Base-by-base conservation (phyloP, 2,329 filamentous ascomycete genomes). In the Apiospora pterosperma region DNA sequence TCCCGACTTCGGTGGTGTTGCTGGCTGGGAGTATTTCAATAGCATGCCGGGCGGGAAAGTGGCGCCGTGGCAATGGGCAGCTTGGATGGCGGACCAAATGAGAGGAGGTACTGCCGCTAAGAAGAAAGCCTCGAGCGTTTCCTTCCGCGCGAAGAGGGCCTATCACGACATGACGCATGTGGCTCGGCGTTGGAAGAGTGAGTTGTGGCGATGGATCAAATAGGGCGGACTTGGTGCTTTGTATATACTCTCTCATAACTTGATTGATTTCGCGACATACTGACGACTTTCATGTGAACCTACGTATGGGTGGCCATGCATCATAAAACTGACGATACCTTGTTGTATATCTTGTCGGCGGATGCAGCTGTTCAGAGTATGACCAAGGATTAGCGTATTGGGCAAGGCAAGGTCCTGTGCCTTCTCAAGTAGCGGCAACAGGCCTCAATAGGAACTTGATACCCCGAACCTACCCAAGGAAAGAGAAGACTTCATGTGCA, bases 21-120 rank as follows among this genome's bases (percentile, higher is more conserved):
- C 93, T 88, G 91, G 91, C 2, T 95, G 92, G 92, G 92, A 96
- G 76, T 95, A 92, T 72, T 95, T 92, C 78, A 93, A 93, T 76
- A 83, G 86, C 55, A 75, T 87, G 64, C 88, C 89, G 0, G 88
- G 87, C 1, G 87, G 83, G 31, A 76, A 76, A 60, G 80, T 81
- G 36, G 78, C 80, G 64, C 89, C 90, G 2, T 92, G 90, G 90
- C 85, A 91, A 69, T 95, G 92, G 92, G 90, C 89, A 1, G 82
- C 83, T 48, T 83, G 82, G 65, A 88, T 94, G 81, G 86, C 86
- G 1, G 73, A 67, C 61, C 65, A 75, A 64, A 70, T 77, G 67
- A 72, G 38, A 67, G 65, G 34, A 23, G 19, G 44, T 41, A 5
- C 28, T 4, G 36, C 63, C 28, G 67, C 41, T 23, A 59, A 41